Evolutionary conservation across 75 land plant species (phyloP).

Genomic region (Pseudotsuga menziesii): DNA sequence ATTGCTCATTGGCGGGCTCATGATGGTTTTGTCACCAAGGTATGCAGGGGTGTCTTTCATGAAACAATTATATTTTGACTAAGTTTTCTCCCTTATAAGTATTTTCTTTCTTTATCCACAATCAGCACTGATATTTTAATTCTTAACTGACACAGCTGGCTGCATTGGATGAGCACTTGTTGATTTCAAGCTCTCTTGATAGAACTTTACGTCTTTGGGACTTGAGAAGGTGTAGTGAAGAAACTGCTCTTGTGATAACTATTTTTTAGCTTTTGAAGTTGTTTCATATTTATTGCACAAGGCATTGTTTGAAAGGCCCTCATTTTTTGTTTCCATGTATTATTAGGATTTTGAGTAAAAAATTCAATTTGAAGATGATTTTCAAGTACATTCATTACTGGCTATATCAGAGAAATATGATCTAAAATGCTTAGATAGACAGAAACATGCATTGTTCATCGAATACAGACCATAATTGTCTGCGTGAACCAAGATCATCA

Average conservation of each 20-base stretch:
- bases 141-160: slow-evolving; percentile 54
- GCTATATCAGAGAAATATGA: no score
- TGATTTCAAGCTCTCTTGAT: slow-evolving; percentile 86
- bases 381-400: not conserved
- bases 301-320: not conserved
- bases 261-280: not conserved
- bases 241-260: not conserved
- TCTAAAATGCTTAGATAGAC: no score
- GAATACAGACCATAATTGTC: not conserved
- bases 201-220: slow-evolving; percentile 82
- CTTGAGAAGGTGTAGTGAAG: slow-evolving; percentile 58
- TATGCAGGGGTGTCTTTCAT: slow-evolving; percentile 10
- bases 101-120: slow-evolving; percentile 4
- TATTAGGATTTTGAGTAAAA: not conserved
- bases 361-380: not conserved
- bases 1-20: slow-evolving; percentile 77
- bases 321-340: not conserved
- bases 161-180: slow-evolving; percentile 66
- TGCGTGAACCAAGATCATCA: not conserved
- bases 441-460: no score
- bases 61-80: not conserved
- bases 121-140: not conserved
- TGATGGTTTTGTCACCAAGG: slow-evolving; percentile 82
- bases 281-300: not conserved
- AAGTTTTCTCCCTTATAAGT: not conserved